Conservation (phyloP, 2,329 filamentous ascomycete genomes). For the Monosporascus sp. region DNA sequence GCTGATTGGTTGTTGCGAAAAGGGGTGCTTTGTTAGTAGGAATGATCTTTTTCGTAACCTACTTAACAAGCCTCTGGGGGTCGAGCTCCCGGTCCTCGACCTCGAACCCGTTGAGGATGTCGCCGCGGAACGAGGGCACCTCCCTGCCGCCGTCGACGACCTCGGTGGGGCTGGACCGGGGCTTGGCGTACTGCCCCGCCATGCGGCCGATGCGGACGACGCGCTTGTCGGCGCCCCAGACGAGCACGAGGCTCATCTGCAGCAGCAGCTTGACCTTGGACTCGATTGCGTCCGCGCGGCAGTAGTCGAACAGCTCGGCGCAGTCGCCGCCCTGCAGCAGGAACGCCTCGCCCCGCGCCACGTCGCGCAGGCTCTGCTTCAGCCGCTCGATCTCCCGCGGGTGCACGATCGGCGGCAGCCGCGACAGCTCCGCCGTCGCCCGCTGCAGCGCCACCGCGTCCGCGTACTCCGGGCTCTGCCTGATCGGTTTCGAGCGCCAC, state of each 20-base stretch:
- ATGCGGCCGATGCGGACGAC: conserved; percentile 94
- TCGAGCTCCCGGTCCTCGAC: conserved; percentile 73
- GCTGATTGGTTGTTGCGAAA: background rate
- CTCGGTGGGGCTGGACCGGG: conserved; percentile 83
- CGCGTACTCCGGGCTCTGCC: conserved; percentile 67
- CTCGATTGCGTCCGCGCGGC: conserved; percentile 81
- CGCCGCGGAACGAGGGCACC: conserved; percentile 86
- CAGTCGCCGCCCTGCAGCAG: conserved; percentile 95
- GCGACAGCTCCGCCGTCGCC: conserved; percentile 59
- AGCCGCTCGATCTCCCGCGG: conserved; percentile 75
- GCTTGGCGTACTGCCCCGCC: conserved; percentile 97
- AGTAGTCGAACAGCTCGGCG: conserved; percentile 96
- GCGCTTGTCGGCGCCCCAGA: conserved; percentile 76
- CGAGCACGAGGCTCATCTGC: conserved; percentile 94
- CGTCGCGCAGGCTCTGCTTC: conserved; percentile 73
- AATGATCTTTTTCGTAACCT: conserved; percentile 16
- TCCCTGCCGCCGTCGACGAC: conserved; percentile 65
- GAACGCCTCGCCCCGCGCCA: conserved; percentile 86
- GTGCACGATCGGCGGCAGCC: conserved; percentile 73
- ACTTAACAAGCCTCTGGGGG: conserved; percentile 73
- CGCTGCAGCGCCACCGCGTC: conserved; percentile 54
- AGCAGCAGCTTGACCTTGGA: conserved; percentile 94
- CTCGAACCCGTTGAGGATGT: conserved; percentile 88
- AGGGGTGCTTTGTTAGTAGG: background rate
- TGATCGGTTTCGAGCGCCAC: conserved; percentile 75